Conservation (phyloP, 495 filamentous ascomycete genomes). For the Penicillium ucsense region DNA sequence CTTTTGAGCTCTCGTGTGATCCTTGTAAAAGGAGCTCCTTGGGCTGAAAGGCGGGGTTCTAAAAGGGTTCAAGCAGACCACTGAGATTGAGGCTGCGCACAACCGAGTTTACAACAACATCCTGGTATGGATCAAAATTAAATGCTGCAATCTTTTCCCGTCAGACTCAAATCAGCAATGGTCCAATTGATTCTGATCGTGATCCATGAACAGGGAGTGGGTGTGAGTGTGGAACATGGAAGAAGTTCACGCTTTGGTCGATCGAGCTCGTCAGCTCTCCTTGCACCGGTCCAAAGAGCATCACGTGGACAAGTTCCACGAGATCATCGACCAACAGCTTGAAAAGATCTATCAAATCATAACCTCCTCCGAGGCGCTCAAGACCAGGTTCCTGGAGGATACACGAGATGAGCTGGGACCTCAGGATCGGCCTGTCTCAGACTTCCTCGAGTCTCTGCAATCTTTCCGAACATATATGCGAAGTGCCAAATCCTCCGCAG, state of each 20-base stretch:
- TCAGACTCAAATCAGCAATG: no score
- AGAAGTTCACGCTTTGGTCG: conserved; percentile 11
- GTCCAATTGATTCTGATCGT: background rate
- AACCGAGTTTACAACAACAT: background rate
- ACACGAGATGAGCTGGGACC: conserved; percentile 15
- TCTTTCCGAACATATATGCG: conserved; percentile 54
- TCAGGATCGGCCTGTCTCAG: background rate
- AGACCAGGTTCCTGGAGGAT: conserved; percentile 14
- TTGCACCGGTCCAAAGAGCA: conserved; percentile 4
- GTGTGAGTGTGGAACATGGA: conserved; percentile 6
- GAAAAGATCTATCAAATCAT: conserved; percentile 24
- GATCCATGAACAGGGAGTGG: background rate
- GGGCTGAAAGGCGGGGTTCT: no score
- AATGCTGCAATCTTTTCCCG: no score
- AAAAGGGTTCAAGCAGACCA: no score
- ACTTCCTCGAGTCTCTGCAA: conserved; percentile 30
- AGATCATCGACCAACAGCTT: conserved; percentile 20
- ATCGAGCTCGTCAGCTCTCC: conserved; percentile 12
- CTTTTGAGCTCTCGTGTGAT: no score
- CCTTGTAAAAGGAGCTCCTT: no score
- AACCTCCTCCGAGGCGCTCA: conserved; percentile 1
- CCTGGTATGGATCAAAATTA: background rate
- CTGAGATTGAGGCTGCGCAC: background rate
- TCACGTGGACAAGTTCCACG: conserved; percentile 17
- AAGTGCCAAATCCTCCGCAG: conserved; percentile 38